Base-by-base conservation (phyloP, 208 protist species). In the Angomonas deanei region DNA sequence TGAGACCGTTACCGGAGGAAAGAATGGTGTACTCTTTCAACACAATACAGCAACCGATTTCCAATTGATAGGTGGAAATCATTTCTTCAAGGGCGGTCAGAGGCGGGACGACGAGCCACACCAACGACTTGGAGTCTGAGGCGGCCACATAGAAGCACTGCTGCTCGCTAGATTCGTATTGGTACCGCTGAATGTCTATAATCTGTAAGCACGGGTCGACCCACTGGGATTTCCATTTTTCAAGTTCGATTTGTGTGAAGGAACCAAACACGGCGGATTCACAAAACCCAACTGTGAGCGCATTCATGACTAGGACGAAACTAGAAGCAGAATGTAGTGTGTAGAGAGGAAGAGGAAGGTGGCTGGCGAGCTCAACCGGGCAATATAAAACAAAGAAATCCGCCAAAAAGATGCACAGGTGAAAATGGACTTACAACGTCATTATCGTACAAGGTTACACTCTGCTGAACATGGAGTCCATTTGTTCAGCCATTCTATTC, bases 141-240 rank as follows among this genome's bases (percentile, higher is more conserved):
- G 83, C 53, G 1, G 91, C 89, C 0, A 88, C n/a, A 54, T 90
- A 91, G 71, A 96, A 97, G 1, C 82, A 72, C 1, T 71, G 82
- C 6, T 58, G 32, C 11, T 30, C 64, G 13, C 38, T 60, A 26
- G 47, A 50, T 30, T 57, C 38, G 13, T 65, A 49, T 8, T 42
- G 83, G 66, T 84, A 88, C 21, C 86, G 78, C 34, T 95, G 83
- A 57, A 93, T 91, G 48, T 88, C 80, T 31, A 92, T 76, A 4
- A 93, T 66, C 52, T 96, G 88, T 8, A 98, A 65, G 17, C 64
- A 73, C 1, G 76, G 75, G 49, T 66, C 59, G 36, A 53, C 62
- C 79, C 84, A 88, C 10, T 50, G 62, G 28, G 36, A 48, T 8
- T 66, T 39, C 64, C 65, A 79, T 26, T 15, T 58, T 0, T 61